Conservation (phyloP, 371 early-diverging fungal species). For the Dinochytrium kinnereticum region DNA sequence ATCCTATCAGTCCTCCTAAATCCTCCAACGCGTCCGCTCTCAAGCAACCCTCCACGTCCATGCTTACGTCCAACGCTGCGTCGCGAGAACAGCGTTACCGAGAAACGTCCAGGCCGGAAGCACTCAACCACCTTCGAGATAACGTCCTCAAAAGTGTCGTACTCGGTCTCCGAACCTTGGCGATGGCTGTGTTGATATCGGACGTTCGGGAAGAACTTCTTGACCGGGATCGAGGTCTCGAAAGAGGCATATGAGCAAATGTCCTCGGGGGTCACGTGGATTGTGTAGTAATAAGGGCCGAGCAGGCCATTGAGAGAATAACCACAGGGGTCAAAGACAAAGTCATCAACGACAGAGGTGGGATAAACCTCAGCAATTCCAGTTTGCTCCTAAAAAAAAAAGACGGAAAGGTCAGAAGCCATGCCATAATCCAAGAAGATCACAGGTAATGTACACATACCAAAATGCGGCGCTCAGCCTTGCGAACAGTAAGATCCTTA, state of each 20-base stretch:
- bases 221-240: constrained; percentile 86
- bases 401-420: no score
- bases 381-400: constrained; percentile 62
- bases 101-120: constrained; percentile 82
- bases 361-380: constrained; percentile 82
- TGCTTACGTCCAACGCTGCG: constrained; percentile 35
- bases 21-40: constrained; percentile 40
- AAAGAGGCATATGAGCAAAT: constrained; percentile 96
- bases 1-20: constrained; percentile 50
- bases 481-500: constrained; percentile 14
- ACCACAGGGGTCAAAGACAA: constrained; percentile 91
- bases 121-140: constrained; percentile 76
- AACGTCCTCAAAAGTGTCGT: constrained; percentile 67
- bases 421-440: neutral
- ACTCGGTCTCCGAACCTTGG: constrained; percentile 48
- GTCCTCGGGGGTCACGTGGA: constrained; percentile 98
- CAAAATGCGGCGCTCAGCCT: constrained; percentile 48
- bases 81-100: constrained; percentile 78
- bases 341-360: constrained; percentile 76
- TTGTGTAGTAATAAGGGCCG: constrained; percentile 83
- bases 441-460: constrained; percentile 31
- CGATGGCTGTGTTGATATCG: constrained; percentile 17
- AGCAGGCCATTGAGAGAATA: constrained; percentile 89
- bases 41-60: constrained; percentile 30
- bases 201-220: constrained; percentile 36